These are phyloP conservation scores for Gracilaria caudata DNA, from an alignment of 23 red algal genomes.

Conservation along the genomic window DNA sequence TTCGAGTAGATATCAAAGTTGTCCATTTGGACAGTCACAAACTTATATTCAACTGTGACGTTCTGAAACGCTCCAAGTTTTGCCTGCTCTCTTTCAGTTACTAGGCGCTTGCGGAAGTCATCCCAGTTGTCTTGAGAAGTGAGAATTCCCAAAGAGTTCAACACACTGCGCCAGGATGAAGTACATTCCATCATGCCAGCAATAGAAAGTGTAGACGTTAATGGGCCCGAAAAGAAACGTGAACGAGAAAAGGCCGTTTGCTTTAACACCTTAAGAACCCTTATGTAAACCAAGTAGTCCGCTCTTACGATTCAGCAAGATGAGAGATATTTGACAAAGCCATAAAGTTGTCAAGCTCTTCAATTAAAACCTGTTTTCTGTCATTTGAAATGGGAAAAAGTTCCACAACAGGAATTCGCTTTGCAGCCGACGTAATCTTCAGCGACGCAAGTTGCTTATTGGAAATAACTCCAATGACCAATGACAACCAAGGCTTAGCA, in stretches of 20 bases:
- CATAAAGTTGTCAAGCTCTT: neutral
- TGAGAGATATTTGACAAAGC: neutral
- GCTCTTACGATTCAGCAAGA: neutral
- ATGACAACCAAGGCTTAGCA: neutral
- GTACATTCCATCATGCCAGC: conserved; percentile 3
- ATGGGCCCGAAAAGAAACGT: neutral
- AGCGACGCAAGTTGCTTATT: conserved; percentile 22
- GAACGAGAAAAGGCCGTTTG: conserved; percentile 16
- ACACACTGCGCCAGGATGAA: conserved; percentile 1
- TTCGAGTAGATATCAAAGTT: conserved; percentile 41
- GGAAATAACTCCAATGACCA: conserved; percentile 8
- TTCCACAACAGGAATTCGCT: neutral
- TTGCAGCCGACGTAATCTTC: conserved; percentile 9
- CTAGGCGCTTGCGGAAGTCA: neutral
- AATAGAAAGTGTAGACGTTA: conserved; percentile 4
- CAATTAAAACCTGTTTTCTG: neutral
- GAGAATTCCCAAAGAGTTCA: neutral
- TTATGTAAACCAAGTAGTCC: conserved; percentile 1
- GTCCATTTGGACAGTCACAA: conserved; percentile 27
- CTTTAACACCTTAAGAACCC: conserved; percentile 11
- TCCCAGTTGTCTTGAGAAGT: neutral
- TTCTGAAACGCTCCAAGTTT: neutral
- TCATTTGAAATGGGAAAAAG: conserved; percentile 18
- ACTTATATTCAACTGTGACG: neutral
- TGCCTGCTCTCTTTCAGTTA: neutral